phyloP scores from a whole-genome alignment of 2,329 filamentous ascomycete genomes.

The Sclerotinia trifoliorum region DNA sequence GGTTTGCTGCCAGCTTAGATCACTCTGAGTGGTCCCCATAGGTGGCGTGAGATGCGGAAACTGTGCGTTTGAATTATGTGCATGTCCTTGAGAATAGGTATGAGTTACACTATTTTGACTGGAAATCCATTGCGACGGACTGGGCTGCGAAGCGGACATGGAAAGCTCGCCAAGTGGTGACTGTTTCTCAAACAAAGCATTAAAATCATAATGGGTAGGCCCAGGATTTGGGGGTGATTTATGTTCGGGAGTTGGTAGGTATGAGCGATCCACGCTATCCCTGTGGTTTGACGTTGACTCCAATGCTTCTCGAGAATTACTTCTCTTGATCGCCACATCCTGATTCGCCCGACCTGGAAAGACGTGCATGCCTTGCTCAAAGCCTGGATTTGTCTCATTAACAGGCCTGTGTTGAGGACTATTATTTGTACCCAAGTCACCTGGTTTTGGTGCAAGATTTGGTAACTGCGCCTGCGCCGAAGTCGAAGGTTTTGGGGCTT shows the following conservation, averaged over 20 bases:
- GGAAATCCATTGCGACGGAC: not conserved
- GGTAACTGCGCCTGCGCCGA: slow-evolving; percentile 8
- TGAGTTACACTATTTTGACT: slow-evolving; percentile 5
- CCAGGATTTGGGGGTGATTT: slow-evolving; percentile 15
- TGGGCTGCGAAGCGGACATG: not conserved
- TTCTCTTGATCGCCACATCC: not conserved
- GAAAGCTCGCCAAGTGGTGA: not conserved
- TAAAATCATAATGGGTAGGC: slow-evolving; percentile 34
- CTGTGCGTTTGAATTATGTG: slow-evolving; percentile 1
- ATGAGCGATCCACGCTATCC: slow-evolving; percentile 29
- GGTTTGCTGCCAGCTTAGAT: slow-evolving; percentile 16
- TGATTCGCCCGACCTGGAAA: slow-evolving; percentile 2
- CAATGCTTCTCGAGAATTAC: not conserved
- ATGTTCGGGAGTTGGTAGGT: slow-evolving; percentile 26
- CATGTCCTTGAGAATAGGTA: slow-evolving; percentile 6
- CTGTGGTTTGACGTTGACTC: slow-evolving; percentile 20
- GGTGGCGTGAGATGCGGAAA: slow-evolving; percentile 4
- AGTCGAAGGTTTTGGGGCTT: slow-evolving; percentile 22
- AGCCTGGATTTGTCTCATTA: slow-evolving; percentile 2
- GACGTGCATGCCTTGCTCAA: slow-evolving; percentile 23
- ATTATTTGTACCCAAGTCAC: not conserved
- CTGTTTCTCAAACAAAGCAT: slow-evolving; percentile 25
- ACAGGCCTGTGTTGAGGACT: not conserved
- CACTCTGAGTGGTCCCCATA: not conserved
- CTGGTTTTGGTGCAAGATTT: slow-evolving; percentile 17